Base-by-base conservation (phyloP, 495 filamentous ascomycete genomes). In the Aspergillus sparsus region DNA sequence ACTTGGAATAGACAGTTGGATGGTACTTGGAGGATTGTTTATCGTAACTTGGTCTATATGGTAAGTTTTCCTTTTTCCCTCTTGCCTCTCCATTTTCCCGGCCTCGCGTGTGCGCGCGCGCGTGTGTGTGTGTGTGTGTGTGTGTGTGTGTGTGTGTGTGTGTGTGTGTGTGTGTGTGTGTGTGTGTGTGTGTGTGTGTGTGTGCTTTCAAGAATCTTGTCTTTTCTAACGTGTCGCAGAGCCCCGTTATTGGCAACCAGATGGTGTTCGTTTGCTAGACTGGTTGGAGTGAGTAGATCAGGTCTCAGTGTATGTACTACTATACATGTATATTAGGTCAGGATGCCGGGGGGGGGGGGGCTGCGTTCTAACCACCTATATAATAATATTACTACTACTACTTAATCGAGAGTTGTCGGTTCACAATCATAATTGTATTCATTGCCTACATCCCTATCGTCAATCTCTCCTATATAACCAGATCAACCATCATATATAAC, bases 1-100 rank as follows among this genome's bases (percentile, higher is more conserved):
- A 59, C 52, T 8, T 69, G 62, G 68, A 34, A 61, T 9, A 56
- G 56, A 56, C 45, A 62, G n/a, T 6, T 11, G 32, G 37, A 27
- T 55, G 66, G 55, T 58, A 57, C 49, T 1, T 69, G 67, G 67
- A 51, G 64, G 7, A 67, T 69, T 57, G 55, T 46, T 13, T 46
- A 65, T 55, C 61, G 67, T 10, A 69, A 67, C 37, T 36, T 76
- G 57, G 72, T 73, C 31, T 76, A 74, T 53, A 75, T 73, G 72
- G 73, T 74, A 61, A 6, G n/a, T 36, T 16, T 13, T 15, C 12
- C 15, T 47, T 18, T 47, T 49, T 32, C n/a, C n/a, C n/a, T n/a
- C n/a, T n/a, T n/a, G n/a, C n/a, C n/a, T n/a, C n/a, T n/a, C n/a
- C n/a, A n/a, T n/a, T n/a, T n/a, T n/a, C n/a, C n/a, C n/a, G n/a